A percentile compares a stretch with the other conserved stretches of the same genome.
Evolutionary conservation across 2,329 filamentous ascomycete genomes (phyloP).

Genomic region (Eurotiales sp.): DNA sequence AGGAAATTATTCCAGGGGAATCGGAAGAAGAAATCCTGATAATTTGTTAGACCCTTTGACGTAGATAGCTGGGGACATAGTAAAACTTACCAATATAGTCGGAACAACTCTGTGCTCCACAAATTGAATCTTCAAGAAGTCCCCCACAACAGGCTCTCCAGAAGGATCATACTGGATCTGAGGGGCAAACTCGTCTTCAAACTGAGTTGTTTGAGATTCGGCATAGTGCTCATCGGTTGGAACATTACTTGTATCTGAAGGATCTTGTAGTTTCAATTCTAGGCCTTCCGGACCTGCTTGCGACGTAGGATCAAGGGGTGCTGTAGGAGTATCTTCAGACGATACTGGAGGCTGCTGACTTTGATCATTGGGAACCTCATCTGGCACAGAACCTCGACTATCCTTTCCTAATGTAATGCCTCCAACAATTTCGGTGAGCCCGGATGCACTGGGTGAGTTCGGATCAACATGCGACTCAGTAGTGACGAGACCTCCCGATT

Average conservation of each 20-base stretch:
- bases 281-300: conserved; percentile 19
- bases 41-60: neutral
- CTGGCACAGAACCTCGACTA: conserved; percentile 43
- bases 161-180: conserved; percentile 58
- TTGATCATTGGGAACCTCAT: conserved; percentile 8
- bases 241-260: conserved; percentile 10
- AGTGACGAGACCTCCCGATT: neutral
- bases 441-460: conserved; percentile 50
- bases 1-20: conserved; percentile 99
- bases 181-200: conserved; percentile 23
- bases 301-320: conserved; percentile 55
- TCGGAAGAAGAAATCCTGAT: conserved; percentile 90
- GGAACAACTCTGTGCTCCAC: conserved; percentile 92
- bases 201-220: conserved; percentile 18
- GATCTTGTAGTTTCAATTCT: conserved; percentile 14
- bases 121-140: conserved; percentile 93
- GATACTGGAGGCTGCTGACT: conserved; percentile 22
- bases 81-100: conserved; percentile 75
- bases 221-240: conserved; percentile 14
- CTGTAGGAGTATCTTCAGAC: conserved; percentile 64
- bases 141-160: conserved; percentile 79
- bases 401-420: conserved; percentile 59
- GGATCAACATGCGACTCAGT: conserved; percentile 22
- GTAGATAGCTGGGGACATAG: neutral
- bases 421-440: conserved; percentile 53